Conservation (phyloP, 331 rosid species). For the Phaseolus coccineus region DNA sequence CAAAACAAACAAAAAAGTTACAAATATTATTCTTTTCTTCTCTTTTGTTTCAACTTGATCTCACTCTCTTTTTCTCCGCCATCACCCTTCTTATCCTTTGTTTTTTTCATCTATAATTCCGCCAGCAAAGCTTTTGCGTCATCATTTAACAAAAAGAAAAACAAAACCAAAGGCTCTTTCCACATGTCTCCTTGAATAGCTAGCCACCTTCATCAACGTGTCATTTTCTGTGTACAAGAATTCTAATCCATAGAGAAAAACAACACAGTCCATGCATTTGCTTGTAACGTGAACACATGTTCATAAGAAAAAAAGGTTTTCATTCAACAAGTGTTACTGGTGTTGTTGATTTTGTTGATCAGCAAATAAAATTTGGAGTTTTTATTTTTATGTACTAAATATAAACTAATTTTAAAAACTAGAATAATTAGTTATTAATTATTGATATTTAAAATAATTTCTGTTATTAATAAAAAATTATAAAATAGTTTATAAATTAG, state of each 20-base stretch:
- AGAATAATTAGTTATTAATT: no score
- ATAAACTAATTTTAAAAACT: no score
- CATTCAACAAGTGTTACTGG: no score
- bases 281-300: not conserved
- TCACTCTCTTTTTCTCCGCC: constrained; percentile 47
- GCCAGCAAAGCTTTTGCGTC: constrained; percentile 44
- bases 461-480: no score
- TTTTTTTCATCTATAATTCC: constrained; percentile 37
- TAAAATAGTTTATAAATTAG: no score
- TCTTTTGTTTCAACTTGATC: not conserved
- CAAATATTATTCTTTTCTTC: constrained; percentile 48
- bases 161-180: not conserved
- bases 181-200: constrained; percentile 28
- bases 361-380: no score
- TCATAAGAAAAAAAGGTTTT: no score
- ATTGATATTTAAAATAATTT: no score
- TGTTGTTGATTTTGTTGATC: no score
- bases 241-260: constrained; percentile 27
- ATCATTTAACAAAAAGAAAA: constrained; percentile 31
- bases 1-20: constrained; percentile 12
- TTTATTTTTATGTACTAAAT: no score
- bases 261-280: constrained; percentile 19
- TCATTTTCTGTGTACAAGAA: constrained; percentile 36
- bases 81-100: not conserved
- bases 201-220: not conserved